Evolutionary conservation across 495 filamentous ascomycete genomes (phyloP), one percentile per base, ranked within the genome.

Genomic region (Neurospora africana): DNA sequence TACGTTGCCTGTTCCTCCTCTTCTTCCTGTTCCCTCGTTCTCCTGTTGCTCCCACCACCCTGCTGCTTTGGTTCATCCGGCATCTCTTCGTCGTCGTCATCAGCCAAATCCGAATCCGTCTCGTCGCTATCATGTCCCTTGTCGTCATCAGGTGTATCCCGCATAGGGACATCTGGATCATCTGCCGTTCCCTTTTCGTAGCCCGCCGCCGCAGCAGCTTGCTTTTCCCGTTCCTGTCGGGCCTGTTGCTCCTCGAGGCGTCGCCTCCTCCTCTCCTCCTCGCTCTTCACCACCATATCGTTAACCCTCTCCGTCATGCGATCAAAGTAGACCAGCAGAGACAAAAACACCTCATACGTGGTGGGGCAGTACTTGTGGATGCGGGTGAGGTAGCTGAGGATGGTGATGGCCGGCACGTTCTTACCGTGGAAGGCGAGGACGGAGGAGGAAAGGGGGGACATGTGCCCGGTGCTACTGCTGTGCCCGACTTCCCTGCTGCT

Each of bases 331-430:
- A 99, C 93, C 69, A 99, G 83, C 76, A 99, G 80, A 74, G 93
- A 97, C 47, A 99, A 83, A 76, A 99, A 99, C 0, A 99, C 95
- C 82, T 99, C 95, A 80, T 97, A 99, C 6, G 95, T 98, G 5
- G 96, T 98, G 0, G 95, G 95, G 77, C 95, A 99, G 78, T 99
- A 99, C 81, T 98, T 98, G 79, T 99, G 95, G 76, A 99, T 98
- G 65, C 95, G 91, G 78, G 89, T 95, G 36, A 99, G 84, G 75
- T 99, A 99, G 85, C 93, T 98, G 71, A 96, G 83, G 70, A 99
- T 98, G 40, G 94, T 96, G 73, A 99, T 99, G 78, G 91, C 95
- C 3, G 95, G 95, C 10, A 98, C 93, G 74, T 99, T 99, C 82
- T 98, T 99, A 35, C 95, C 95, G 80, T 99, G 95, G 76, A 99